Evolutionary conservation across 805 yeast genomes (phyloP), one percentile per base, ranked within the genome.

Genomic region (Pichia nakasei): DNA sequence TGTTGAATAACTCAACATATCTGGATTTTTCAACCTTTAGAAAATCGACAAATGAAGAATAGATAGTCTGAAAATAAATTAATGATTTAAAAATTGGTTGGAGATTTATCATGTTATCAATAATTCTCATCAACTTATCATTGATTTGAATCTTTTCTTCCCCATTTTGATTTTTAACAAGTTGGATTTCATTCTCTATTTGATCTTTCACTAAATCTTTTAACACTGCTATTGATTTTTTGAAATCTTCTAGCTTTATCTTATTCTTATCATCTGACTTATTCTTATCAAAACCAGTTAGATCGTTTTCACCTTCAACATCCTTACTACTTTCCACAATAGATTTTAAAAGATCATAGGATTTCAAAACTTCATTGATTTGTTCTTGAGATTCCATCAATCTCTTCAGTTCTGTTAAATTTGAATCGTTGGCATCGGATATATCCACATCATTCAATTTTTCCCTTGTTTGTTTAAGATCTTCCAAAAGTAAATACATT

Each of bases 71-170:
- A 55, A 80, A 82, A 24, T 68, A 66, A 2, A 69, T 61, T 38
- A 82, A 56, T 18, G 71, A 73, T 50, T 70, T 69, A 53, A 82
- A 80, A 17, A 80, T 59, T 0, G 80, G 79, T 38, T 66, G 60
- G 41, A 80, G 52, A 5, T 67, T 68, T 20, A 68, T 63, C 57
- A 82, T 63, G 24, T 69, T 67, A 32, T 75, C 69, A 18, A 77
- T 64, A 41, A 72, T 72, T 9, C 60, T 58, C 15, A 71, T 41
- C 3, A 75, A 49, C 7, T 65, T 70, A 11, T 42, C 43, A 45
- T 47, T 52, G n/a, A 42, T 38, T 26, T 44, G 37, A 11, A 31
- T 22, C 9, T 20, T 15, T 21, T 33, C 24, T 4, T 42, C 41
- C 8, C 35, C 9, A 20, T 20, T 41, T 22, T 43, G 8, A 12